Percentiles rank a stretch among this genome's conserved stretches.
Conservation (phyloP, 805 yeast species). For the Danielia oregonensis region DNA sequence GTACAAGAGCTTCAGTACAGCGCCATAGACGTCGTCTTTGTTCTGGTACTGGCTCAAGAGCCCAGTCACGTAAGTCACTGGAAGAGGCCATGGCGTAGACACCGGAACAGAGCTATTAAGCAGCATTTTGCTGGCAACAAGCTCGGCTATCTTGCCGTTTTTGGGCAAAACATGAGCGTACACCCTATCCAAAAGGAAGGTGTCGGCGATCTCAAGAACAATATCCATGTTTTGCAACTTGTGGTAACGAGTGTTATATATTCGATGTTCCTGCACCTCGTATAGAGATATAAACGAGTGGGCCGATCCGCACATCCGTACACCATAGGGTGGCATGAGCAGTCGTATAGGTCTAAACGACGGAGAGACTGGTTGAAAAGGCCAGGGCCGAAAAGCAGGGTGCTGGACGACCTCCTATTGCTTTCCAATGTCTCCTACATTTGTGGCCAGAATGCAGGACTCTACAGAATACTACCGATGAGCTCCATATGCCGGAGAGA, state of each 20-base stretch:
- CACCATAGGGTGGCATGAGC: too few relatives aligned
- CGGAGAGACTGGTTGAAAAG: too few relatives aligned
- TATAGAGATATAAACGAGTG: slow-evolving; percentile 1
- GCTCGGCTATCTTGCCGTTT: slow-evolving; percentile 37
- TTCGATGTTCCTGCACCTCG: too few relatives aligned
- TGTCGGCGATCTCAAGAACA: slow-evolving; percentile 76
- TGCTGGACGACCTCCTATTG: too few relatives aligned
- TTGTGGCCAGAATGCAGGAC: too few relatives aligned
- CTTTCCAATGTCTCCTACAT: too few relatives aligned
- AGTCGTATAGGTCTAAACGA: too few relatives aligned
- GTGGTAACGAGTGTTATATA: too few relatives aligned
- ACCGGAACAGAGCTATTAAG: slow-evolving; percentile 3
- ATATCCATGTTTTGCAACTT: slow-evolving; percentile 93
- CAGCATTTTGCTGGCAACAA: slow-evolving; percentile 12
- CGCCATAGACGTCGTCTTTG: slow-evolving; percentile 52
- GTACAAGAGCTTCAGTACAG: slow-evolving; percentile 62
- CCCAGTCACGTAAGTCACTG: slow-evolving; percentile 10
- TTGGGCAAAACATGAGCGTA: slow-evolving; percentile 71
- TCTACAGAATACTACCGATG: too few relatives aligned
- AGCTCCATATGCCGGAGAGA: too few relatives aligned
- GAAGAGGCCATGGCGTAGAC: slow-evolving; percentile 11
- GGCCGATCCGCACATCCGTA: slow-evolving; percentile 11
- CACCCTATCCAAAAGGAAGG: slow-evolving; percentile 65
- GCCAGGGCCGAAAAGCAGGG: too few relatives aligned
- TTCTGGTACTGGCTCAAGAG: slow-evolving; percentile 22